phyloP scores from a whole-genome alignment of 2,329 filamentous ascomycete genomes.

The Tolypocladium paradoxum region DNA sequence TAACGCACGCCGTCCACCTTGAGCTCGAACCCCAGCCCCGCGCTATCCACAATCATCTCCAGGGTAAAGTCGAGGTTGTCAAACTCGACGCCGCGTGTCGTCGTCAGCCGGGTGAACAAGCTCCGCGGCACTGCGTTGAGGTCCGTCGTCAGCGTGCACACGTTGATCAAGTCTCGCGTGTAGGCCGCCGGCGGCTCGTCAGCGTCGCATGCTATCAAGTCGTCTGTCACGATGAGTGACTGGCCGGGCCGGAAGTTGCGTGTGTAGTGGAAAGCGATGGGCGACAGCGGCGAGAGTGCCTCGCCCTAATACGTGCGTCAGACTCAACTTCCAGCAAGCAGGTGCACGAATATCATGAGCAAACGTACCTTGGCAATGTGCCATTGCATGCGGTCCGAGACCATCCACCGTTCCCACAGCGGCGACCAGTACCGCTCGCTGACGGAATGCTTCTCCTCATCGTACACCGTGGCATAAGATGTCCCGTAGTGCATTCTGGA shows the following conservation, averaged over 20 bases:
- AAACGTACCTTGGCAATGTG: conserved; percentile 61
- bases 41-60: conserved; percentile 74
- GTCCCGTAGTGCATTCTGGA: conserved; percentile 71
- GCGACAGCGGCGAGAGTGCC: conserved; percentile 59
- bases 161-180: conserved; percentile 53
- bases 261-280: conserved; percentile 76
- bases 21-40: conserved; percentile 64
- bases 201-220: conserved; percentile 64
- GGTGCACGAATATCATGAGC: neutral
- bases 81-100: conserved; percentile 70
- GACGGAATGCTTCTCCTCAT: conserved; percentile 62
- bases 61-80: conserved; percentile 74
- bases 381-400: conserved; percentile 76
- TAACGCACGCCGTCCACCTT: conserved; percentile 71
- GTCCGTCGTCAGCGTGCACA: conserved; percentile 74
- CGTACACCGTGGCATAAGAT: conserved; percentile 71
- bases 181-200: conserved; percentile 54
- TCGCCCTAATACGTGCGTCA: conserved; percentile 44
- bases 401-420: conserved; percentile 75
- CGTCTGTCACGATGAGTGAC: conserved; percentile 67
- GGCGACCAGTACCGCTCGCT: conserved; percentile 70
- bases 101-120: conserved; percentile 65
- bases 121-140: conserved; percentile 63
- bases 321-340: neutral
- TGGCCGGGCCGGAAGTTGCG: conserved; percentile 74